Base-by-base conservation (phyloP, 2,329 filamentous ascomycete genomes). In the Tolypocladium ovalisporum region DNA sequence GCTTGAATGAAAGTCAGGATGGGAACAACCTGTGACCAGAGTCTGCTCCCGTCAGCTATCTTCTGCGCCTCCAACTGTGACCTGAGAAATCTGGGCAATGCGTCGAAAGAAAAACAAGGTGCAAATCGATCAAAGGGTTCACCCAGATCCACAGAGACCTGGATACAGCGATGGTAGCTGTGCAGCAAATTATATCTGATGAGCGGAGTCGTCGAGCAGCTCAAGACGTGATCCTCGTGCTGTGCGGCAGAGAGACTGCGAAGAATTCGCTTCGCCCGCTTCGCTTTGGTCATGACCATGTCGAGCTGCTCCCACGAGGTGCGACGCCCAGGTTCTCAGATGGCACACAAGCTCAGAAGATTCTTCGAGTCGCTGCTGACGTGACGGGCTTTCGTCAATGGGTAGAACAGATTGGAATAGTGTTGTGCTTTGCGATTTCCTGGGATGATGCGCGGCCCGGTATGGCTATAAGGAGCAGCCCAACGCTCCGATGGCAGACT, bases 201-300 rank as follows among this genome's bases (percentile, higher is more conserved):
- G 56, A 66, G 64, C n/a, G 62, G 63, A 57, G 62, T 65, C 52
- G 60, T 59, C 29, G 64, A 65, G 44, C 59, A 62, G 65, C 71
- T 68, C 59, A 76, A 65, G 51, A 64, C 65, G 60, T 76, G 71
- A 2, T 71, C 69, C 57, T 74, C 64, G 34, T 75, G 66, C 59
- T 77, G 75, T 12, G 62, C 59, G 32, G 56, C 59, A 40, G 63
- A 66, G 35, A 68, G 60, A 52, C 61, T 66, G 39, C 73, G 75
- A 37, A 67, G 56, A 24, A 77, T 67, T 58, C 76, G 76, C 29
- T 66, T 65, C 9, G 73, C 70, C 54, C 65, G 59, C 57, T 60
- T 63, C 52, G 62, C 64, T 29, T 58, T 61, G 39, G 65, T 67
- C 59, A 68, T 58, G 58, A 64, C 64, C 65, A 67, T 68, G 35